A percentile compares a stretch with the other conserved stretches of the same genome.
Conservation (phyloP, 1,139 yeast species). For the Yamadazyma atlantica region DNA sequence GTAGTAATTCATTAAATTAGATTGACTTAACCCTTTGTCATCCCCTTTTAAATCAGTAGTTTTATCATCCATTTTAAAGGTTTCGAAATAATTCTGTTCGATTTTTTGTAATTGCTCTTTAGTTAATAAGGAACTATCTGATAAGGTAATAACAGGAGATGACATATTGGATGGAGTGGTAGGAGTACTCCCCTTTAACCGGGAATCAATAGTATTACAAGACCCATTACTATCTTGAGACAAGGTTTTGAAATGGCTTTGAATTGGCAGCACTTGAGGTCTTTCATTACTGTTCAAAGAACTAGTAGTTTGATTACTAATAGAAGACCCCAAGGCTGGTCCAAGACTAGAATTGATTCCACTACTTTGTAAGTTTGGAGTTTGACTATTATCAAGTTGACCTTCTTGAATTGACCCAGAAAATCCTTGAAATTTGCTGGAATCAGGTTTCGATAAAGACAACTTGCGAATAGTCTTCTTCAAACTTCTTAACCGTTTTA, state of each 20-base stretch:
- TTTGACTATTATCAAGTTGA: background rate
- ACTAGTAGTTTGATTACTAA: background rate
- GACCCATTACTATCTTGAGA: conserved; percentile 20
- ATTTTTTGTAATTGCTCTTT: conserved; percentile 31
- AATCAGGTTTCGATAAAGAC: conserved; percentile 15
- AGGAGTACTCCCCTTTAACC: conserved; percentile 18
- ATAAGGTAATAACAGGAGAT: conserved; percentile 43
- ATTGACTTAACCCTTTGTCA: conserved; percentile 1
- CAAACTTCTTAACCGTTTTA: conserved; percentile 36
- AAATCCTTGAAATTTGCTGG: conserved; percentile 1
- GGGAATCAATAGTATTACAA: conserved; percentile 12
- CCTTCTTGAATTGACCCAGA: background rate
- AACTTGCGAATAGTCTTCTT: conserved; percentile 20
- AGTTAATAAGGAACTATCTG: conserved; percentile 33
- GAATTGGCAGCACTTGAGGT: conserved; percentile 23
- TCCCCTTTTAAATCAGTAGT: conserved; percentile 3
- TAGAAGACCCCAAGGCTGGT: conserved; percentile 1
- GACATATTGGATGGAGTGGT: conserved; percentile 36
- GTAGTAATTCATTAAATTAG: conserved; percentile 14
- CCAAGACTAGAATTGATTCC: conserved; percentile 2
- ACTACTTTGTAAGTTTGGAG: background rate
- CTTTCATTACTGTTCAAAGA: conserved; percentile 9
- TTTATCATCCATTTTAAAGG: conserved; percentile 9
- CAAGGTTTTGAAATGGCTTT: conserved; percentile 18
- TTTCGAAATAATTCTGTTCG: conserved; percentile 40